phyloP scores from a whole-genome alignment of 1,284 basidiomycete species.

The Leccinum angustisporum region DNA sequence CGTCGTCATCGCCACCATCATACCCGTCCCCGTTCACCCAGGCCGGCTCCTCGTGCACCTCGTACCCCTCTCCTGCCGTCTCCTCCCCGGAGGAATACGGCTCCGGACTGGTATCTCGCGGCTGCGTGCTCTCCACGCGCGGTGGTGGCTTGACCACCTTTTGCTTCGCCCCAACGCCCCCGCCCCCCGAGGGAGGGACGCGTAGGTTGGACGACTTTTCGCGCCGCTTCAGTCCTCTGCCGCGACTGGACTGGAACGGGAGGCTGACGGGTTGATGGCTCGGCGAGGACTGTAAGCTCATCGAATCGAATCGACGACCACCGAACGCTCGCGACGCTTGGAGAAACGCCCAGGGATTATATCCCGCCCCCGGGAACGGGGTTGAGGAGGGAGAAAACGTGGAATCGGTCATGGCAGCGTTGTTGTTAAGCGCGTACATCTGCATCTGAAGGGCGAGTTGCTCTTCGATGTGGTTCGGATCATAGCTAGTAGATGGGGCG shows the following conservation, averaged over 20 bases:
- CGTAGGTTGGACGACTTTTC: slow-evolving; percentile 38
- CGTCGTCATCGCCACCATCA: slow-evolving; percentile 37
- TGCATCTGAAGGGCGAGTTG: slow-evolving; percentile 72
- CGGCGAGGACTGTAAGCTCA: slow-evolving; percentile 72
- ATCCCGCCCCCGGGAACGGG: slow-evolving; percentile 59
- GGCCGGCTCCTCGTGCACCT: slow-evolving; percentile 38
- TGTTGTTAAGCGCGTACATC: slow-evolving; percentile 71
- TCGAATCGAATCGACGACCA: slow-evolving; percentile 32
- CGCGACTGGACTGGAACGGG: slow-evolving; percentile 44
- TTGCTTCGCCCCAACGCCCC: slow-evolving; percentile 13
- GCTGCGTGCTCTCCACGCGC: slow-evolving; percentile 73
- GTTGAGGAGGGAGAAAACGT: slow-evolving; percentile 71
- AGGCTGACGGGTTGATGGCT: slow-evolving; percentile 68
- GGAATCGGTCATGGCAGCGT: slow-evolving; percentile 62
- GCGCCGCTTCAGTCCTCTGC: slow-evolving; percentile 37
- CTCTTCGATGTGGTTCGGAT: slow-evolving; percentile 60
- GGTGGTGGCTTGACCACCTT: slow-evolving; percentile 58
- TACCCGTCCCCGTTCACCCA: slow-evolving; percentile 40
- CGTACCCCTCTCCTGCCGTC: slow-evolving; percentile 54
- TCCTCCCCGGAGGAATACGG: slow-evolving; percentile 62
- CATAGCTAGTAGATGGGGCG: slow-evolving; percentile 46
- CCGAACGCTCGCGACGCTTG: slow-evolving; percentile 51
- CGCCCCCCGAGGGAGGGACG: slow-evolving; percentile 25
- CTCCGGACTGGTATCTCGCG: too few relatives aligned
- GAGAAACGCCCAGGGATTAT: slow-evolving; percentile 64